Evolutionary conservation across 306 rosid species (phyloP), one percentile per base, ranked within the genome.

Genomic region (Glycine tomentella): DNA sequence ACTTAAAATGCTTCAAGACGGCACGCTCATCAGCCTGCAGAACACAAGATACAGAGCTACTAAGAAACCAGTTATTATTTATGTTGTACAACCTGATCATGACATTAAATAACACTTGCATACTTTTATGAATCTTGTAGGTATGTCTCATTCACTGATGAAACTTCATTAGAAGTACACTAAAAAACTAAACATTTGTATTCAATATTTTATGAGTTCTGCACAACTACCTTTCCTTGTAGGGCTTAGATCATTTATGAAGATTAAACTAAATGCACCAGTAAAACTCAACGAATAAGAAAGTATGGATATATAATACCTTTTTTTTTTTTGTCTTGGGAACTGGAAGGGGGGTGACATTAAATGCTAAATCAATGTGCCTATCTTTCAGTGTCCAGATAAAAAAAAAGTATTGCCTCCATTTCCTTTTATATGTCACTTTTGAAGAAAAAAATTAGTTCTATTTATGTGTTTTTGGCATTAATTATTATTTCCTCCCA

Each of bases 1-100:
- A 94, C 76, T 94, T 91, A 74, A 94, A 94, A 81, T 94, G 97
- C 91, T 90, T 94, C 81, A 94, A 85, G 56, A 94, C 98, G 48
- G 97, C 92, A 25, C 89, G 88, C 72, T 94, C 98, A 75, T 94
- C 97, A 33, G 97, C 97, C 98, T 94, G 89, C 74, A 71, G 46
- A 82, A 77, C 70, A 78, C 66, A 80, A 17, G 64, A 72, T 72
- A 72, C 38, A 8, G 8, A 69, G 69, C 78, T 59, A 68, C 3
- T 63, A 55, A 36, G 59, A 80, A n/a, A 57, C 53, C 17, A 69
- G 33, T 70, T 65, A 40, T 13, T 33, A 44, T 12, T 76, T 71
- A 25, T 67, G 9, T 42, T 15, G 50, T 74, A 74, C 64, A 44
- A 50, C 72, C 72, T 6, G 52, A 72, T 25, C 61, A 48, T 3